A percentile compares a stretch with the other conserved stretches of the same genome.
phyloP scores from a whole-genome alignment of 148 eudicot genomes.

The Diospyros lotus region DNA sequence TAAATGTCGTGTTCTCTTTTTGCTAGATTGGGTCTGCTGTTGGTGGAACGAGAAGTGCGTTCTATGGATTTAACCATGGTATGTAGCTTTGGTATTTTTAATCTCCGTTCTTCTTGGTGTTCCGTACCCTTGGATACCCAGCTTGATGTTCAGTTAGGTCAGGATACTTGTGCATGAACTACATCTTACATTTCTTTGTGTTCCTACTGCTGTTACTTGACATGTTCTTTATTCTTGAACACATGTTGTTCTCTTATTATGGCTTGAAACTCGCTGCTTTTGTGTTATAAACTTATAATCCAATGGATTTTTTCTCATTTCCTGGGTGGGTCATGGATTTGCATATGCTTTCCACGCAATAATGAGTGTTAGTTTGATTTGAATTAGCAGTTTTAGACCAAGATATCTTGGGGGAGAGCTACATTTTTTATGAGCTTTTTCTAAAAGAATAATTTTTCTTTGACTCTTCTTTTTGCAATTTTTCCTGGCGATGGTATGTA shows the following conservation, averaged over 20 bases:
- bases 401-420: too few relatives aligned
- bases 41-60: slow-evolving; percentile 90
- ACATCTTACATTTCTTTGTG: background rate
- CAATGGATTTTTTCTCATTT: background rate
- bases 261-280: background rate
- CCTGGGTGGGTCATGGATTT: too few relatives aligned
- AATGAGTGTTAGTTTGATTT: too few relatives aligned
- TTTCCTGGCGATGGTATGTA: background rate
- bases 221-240: background rate
- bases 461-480: background rate
- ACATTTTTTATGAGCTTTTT: too few relatives aligned
- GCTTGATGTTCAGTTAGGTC: background rate
- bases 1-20: background rate
- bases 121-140: background rate
- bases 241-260: background rate
- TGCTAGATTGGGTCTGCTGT: slow-evolving; percentile 91
- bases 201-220: background rate
- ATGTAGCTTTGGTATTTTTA: slow-evolving; percentile 5
- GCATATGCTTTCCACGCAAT: too few relatives aligned
- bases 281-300: background rate
- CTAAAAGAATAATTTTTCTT: background rate
- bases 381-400: too few relatives aligned
- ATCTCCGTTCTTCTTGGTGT: background rate
- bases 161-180: background rate
- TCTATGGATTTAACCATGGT: slow-evolving; percentile 89